Conservation (phyloP, 345 rosid genomes). For the Aegle marmelos region DNA sequence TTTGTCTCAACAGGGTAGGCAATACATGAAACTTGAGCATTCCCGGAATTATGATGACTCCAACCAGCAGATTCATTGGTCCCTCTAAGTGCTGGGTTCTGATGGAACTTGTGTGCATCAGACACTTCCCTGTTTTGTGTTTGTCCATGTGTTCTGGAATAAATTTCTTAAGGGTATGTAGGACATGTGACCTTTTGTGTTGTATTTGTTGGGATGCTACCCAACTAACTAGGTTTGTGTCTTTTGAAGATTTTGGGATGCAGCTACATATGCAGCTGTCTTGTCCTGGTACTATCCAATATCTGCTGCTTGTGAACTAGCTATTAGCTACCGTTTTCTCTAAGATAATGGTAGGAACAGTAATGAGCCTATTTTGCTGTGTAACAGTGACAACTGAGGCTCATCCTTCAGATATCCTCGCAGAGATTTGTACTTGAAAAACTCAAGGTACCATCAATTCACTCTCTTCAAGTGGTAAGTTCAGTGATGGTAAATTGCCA, state of each 20-base stretch:
- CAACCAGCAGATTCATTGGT: constrained; percentile 65
- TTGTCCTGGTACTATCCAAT: not conserved
- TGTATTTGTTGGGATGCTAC: constrained; percentile 7
- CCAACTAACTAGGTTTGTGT: constrained; percentile 10
- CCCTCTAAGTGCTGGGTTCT: constrained; percentile 37
- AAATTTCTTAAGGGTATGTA: not conserved
- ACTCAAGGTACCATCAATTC: not conserved
- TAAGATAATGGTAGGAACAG: not conserved
- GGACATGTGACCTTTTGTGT: constrained; percentile 2
- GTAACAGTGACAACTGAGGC: not conserved
- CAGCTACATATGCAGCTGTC: not conserved
- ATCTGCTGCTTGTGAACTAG: not conserved
- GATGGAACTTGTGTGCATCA: not conserved
- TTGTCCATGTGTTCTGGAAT: not conserved
- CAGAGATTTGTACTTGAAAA: not conserved
- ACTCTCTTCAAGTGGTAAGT: not conserved
- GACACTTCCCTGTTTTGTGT: not conserved
- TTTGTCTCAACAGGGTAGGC: constrained; percentile 49
- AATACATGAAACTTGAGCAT: constrained; percentile 52
- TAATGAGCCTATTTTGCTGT: not conserved
- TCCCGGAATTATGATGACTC: constrained; percentile 59
- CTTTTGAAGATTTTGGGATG: not conserved
- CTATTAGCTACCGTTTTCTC: not conserved
- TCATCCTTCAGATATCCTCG: not conserved
- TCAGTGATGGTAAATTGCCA: not conserved